A percentile compares a stretch with the other conserved stretches of the same genome.
phyloP scores from a whole-genome alignment of 495 filamentous ascomycete genomes.

The Tuber microsphaerosporum region DNA sequence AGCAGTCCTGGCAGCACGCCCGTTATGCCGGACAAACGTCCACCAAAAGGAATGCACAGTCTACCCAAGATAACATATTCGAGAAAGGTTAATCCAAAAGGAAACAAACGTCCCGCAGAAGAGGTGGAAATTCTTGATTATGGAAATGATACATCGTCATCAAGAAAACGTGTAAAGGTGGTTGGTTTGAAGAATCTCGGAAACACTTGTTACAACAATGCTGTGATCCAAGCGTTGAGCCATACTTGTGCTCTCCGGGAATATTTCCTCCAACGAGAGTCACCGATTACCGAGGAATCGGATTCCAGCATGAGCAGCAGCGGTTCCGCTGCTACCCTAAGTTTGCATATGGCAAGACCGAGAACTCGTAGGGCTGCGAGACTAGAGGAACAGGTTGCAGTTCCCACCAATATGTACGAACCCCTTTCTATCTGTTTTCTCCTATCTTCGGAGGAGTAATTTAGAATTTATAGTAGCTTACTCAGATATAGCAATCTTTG shows the following conservation, averaged over 20 bases:
- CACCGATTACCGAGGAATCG: conserved; percentile 5
- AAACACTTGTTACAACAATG: conserved; percentile 41
- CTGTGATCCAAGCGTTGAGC: conserved; percentile 38
- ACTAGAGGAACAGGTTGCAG: conserved; percentile 33
- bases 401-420: conserved; percentile 30
- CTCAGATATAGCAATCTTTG: conserved; percentile 30
- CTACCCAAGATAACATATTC: conserved; percentile 28
- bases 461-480: conserved; percentile 10
- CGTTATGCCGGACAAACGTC: conserved; percentile 19
- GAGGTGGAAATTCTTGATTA: conserved; percentile 20
- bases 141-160: conserved; percentile 25
- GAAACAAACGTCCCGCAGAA: conserved; percentile 24
- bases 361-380: conserved; percentile 37
- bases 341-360: conserved; percentile 34
- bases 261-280: conserved; percentile 33
- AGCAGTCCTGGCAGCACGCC: conserved; percentile 11
- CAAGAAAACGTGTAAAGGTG: conserved; percentile 35
- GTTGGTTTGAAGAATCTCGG: conserved; percentile 39
- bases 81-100: conserved; percentile 26
- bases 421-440: conserved; percentile 5
- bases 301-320: conserved; percentile 12
- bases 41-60: conserved; percentile 3
- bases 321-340: conserved; percentile 30
- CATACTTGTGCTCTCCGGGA: conserved; percentile 38
- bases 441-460: not conserved